Base-by-base conservation (phyloP, 495 filamentous ascomycete species). In the Aspergillus saccharolyticus region DNA sequence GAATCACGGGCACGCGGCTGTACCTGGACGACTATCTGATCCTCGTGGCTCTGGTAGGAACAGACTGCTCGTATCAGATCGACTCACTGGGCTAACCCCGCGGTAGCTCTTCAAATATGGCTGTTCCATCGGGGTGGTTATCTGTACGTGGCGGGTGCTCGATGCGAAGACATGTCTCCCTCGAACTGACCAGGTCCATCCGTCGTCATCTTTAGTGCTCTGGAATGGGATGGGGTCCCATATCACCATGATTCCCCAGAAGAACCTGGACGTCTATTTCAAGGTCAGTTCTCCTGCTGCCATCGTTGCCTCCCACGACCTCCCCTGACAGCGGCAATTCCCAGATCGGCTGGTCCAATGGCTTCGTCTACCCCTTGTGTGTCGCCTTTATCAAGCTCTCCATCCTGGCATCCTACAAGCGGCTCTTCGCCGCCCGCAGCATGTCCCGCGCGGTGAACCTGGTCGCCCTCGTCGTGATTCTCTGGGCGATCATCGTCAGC, bases 1-100 rank as follows among this genome's bases (percentile, higher is more conserved):
- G 55, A 33, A 46, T 74, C 44, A 70, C 61, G 10, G 65, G 69
- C 0, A 62, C 55, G 18, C 62, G 22, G 16, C 49, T 71, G 10
- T 67, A 62, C 22, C 50, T 70, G 57, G 73, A 76, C 57, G 73
- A 76, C 54, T 74, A 69, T 57, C 55, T 76, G 58, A 74, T 76
- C 44, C 33, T 76, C 7, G 48, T 69, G 24, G 70, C 72, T 42
- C 51, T 75, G 63, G 67, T 73, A 58, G 20, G 61, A 1, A 39
- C 12, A 2, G 6, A 12, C 33, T 21, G 14, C 16, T 20, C 46
- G 45, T 56, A 10, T 45, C 17, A 12, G 5, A 39, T 17, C 17
- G 0, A 3, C 0, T 19, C 14, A 17, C 9, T 20, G 22, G 1
- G 19, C 30, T 54, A 17, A 54, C 6, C 15, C 7, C 8, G 19